Conservation (phyloP, 225 moss, liverwort and hornwort species). For the Pseudoscleropodium purum region DNA sequence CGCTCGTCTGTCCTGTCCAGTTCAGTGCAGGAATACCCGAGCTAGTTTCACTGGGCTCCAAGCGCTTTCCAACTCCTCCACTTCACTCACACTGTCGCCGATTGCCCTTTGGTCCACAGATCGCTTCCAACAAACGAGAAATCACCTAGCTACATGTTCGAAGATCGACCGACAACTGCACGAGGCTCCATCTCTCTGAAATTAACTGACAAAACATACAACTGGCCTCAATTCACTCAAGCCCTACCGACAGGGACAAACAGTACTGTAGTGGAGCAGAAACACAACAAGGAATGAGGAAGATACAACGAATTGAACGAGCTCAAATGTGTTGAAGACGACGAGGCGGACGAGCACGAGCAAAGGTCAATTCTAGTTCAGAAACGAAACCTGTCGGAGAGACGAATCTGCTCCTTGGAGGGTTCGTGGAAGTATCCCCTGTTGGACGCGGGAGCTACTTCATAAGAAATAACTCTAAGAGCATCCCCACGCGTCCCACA, state of each 20-base stretch:
- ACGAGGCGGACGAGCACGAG: not conserved
- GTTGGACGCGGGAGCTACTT: no score
- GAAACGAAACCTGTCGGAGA: no score
- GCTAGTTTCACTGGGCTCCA: not conserved
- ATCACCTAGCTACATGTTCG: not conserved
- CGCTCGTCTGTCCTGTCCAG: no score
- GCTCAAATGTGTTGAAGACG: not conserved
- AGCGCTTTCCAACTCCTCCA: not conserved
- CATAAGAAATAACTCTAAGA: no score
- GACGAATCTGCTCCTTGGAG: no score
- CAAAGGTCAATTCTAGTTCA: no score
- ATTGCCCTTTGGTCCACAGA: not conserved
- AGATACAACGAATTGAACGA: not conserved
- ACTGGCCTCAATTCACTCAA: not conserved
- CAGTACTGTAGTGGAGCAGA: not conserved
- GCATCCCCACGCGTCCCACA: no score
- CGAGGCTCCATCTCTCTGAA: not conserved
- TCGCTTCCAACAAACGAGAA: not conserved
- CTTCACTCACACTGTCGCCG: not conserved
- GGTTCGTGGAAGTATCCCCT: no score
- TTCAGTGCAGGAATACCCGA: not conserved
- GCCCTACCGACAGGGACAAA: not conserved
- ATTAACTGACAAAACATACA: not conserved
- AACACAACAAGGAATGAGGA: not conserved
- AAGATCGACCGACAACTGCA: not conserved